Base-by-base conservation (phyloP, 2,329 filamentous ascomycete genomes). In the Aspergillus chevalieri region DNA sequence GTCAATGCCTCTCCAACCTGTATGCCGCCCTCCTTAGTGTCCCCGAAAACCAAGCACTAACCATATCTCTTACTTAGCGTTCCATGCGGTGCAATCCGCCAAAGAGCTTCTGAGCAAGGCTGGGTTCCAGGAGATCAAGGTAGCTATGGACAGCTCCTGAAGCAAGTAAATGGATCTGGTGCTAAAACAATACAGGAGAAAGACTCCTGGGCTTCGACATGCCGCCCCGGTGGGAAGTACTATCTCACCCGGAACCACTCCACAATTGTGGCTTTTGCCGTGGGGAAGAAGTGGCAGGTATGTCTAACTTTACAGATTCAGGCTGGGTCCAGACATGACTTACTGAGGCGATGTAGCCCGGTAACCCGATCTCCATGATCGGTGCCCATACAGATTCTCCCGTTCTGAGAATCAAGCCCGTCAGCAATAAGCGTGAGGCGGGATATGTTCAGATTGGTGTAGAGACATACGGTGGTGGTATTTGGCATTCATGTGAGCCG, bases 331-430 rank as follows among this genome's bases (percentile, higher is more conserved):
- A 2, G 17, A 17, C 17, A 17, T 17, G 17, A 17, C 17, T 17
- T 17, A 17, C 17, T 17, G 17, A 17, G 17, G 17, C 17, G 17
- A 17, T 17, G 17, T 17, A 17, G 17, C 84, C 92, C 2, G 92
- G 92, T 42, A 95, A 95, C 69, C 85, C 91, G 7, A 85, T 96
- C 54, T 74, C 88, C 67, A 95, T 97, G 82, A 83, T 98, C 53
- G 93, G 92, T 59, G 91, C 93, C 36, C 92, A 98, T 72, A 97
- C 93, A 51, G 93, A 98, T 73, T 96, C 91, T 9, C 90, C 89
- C 5, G 91, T 87, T 60, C 80, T 98, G 45, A 85, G 92, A 52
- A 78, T 98, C 68, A 98, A 98, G 77, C 93, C 93, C 10, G 85
- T 95, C 39, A 95, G 89, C 65, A 95, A 92, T 74, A 93, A 92